Evolutionary conservation across 2,329 filamentous ascomycete species (phyloP).

Genomic region (Calonectria pseudoturangicola): DNA sequence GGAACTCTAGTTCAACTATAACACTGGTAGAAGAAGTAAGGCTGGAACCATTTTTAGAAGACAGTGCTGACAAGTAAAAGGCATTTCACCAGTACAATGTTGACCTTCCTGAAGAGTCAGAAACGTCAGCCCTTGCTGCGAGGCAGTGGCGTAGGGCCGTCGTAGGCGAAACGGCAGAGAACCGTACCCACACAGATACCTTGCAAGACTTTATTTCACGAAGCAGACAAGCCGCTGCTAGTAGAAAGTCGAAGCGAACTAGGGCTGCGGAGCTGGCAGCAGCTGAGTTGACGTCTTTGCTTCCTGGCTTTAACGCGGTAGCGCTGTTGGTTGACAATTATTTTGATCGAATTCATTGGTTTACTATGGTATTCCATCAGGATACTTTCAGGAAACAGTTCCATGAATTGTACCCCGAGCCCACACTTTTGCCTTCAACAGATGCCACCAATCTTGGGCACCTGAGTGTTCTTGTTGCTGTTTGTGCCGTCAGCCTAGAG

Average conservation of each 20-base stretch:
- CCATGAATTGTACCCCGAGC: conserved; percentile 31
- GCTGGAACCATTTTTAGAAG: not conserved
- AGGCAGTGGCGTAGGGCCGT: conserved; percentile 32
- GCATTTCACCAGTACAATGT: conserved; percentile 47
- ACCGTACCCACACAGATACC: not conserved
- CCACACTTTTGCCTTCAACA: not conserved
- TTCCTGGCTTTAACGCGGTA: conserved; percentile 51
- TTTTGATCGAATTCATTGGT: conserved; percentile 63
- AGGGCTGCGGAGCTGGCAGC: conserved; percentile 7
- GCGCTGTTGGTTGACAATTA: conserved; percentile 58
- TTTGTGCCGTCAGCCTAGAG: conserved; percentile 42
- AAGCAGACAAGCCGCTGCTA: conserved; percentile 17
- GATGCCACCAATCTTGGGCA: conserved; percentile 31
- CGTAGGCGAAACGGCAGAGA: not conserved
- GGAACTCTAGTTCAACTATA: conserved; percentile 30
- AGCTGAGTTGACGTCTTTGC: conserved; percentile 38
- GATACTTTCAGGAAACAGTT: conserved; percentile 53
- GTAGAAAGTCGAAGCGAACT: conserved; percentile 6
- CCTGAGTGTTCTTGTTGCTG: conserved; percentile 39
- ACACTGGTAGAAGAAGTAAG: conserved; percentile 27
- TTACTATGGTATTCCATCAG: conserved; percentile 61
- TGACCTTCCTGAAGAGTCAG: conserved; percentile 34
- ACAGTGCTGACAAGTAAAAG: conserved; percentile 28
- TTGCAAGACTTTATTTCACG: conserved; percentile 7
- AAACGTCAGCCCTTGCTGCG: conserved; percentile 43